A percentile compares a stretch with the other conserved stretches of the same genome.
Evolutionary conservation across 345 rosid genomes (phyloP).

Genomic region (Hevea brasiliensis): DNA sequence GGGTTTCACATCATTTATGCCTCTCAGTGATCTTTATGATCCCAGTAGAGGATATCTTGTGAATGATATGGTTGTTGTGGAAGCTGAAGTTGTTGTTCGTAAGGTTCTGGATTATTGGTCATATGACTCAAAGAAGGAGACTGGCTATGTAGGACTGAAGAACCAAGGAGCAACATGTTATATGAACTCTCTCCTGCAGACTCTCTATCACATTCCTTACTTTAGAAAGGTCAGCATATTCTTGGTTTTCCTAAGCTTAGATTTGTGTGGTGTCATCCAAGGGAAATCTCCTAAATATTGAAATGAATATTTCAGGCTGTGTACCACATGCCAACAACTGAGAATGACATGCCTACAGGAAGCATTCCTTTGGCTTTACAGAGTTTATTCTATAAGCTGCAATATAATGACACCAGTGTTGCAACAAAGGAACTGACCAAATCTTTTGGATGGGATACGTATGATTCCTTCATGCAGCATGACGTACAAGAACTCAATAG

Average conservation of each 20-base stretch:
- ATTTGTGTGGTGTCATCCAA: background rate
- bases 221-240: conserved; percentile 74
- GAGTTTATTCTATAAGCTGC: conserved; percentile 97
- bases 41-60: conserved; percentile 77
- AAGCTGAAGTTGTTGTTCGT: conserved; percentile 90
- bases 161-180: conserved; percentile 99
- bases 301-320: conserved; percentile 63
- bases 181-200: conserved; percentile 95
- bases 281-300: background rate
- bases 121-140: conserved; percentile 92
- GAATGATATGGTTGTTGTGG: conserved; percentile 72
- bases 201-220: conserved; percentile 90
- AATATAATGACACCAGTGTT: conserved; percentile 86
- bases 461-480: conserved; percentile 98
- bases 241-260: background rate
- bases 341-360: conserved; percentile 84
- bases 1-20: conserved; percentile 95
- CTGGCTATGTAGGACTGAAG: conserved; percentile 96
- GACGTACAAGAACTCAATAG: conserved; percentile 98
- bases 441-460: conserved; percentile 98
- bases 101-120: conserved; percentile 80
- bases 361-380: conserved; percentile 97
- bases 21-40: conserved; percentile 89
- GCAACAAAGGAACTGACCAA: conserved; percentile 93
- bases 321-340: conserved; percentile 98